These are phyloP conservation scores for Melastoma malabathricum DNA, from an alignment of 345 rosid genomes.

Conservation along the genomic window DNA sequence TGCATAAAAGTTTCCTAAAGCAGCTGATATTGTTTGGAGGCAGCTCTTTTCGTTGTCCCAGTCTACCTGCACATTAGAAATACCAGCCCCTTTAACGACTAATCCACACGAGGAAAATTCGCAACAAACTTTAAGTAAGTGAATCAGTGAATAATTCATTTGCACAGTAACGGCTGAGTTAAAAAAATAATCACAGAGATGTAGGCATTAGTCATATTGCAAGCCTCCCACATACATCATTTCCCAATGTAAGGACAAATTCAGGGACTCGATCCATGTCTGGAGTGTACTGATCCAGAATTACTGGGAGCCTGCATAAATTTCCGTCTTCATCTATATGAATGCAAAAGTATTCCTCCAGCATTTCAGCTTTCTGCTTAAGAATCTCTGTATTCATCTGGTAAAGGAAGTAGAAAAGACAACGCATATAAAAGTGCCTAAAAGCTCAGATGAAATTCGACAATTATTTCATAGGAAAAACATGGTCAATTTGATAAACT, in stretches of 20 bases:
- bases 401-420: conserved; percentile 8
- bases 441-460: conserved; percentile 1
- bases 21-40: conserved; percentile 78
- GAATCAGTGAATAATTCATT: not conserved
- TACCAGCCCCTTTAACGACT: not conserved
- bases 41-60: conserved; percentile 85
- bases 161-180: not conserved
- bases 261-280: conserved; percentile 97
- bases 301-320: conserved; percentile 75
- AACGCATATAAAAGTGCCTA: not conserved
- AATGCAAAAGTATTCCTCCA: conserved; percentile 75
- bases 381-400: conserved; percentile 83
- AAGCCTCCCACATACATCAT: conserved; percentile 53
- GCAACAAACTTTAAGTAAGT: too few relatives aligned
- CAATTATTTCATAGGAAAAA: not conserved
- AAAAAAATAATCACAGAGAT: not conserved
- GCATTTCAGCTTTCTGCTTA: conserved; percentile 60
- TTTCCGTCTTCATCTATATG: conserved; percentile 50
- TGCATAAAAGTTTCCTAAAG: conserved; percentile 80
- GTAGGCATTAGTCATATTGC: not conserved
- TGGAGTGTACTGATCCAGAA: conserved; percentile 88
- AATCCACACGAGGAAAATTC: not conserved
- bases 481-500: too few relatives aligned
- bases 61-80: conserved; percentile 39
- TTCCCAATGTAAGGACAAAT: conserved; percentile 77